Percentiles rank a stretch among this genome's conserved stretches.
Evolutionary conservation across 2,329 filamentous ascomycete species (phyloP).

Genomic region (Colletotrichum neosansevieriae): DNA sequence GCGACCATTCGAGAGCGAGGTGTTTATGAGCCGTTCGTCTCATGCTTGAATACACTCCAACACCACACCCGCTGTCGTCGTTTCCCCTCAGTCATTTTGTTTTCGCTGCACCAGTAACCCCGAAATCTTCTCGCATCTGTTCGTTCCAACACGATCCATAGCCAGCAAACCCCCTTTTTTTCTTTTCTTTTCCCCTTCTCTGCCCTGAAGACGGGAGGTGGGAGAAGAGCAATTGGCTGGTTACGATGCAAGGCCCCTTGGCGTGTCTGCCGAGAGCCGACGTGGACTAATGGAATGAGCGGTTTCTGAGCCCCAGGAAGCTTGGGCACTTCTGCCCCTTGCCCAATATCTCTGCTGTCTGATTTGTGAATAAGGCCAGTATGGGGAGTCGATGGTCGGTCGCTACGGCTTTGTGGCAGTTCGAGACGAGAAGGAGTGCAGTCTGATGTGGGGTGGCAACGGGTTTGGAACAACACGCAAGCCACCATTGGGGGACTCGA

Average conservation of each 20-base stretch:
- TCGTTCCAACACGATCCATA: background rate
- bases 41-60: constrained; percentile 13
- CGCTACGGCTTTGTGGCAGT: constrained; percentile 27
- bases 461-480: constrained; percentile 40
- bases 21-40: constrained; percentile 32
- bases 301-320: constrained; percentile 24
- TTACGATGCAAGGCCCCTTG: constrained; percentile 33
- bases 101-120: background rate
- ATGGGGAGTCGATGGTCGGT: constrained; percentile 11
- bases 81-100: constrained; percentile 5
- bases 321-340: constrained; percentile 23
- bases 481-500: constrained; percentile 37
- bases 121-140: background rate
- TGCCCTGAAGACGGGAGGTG: constrained; percentile 15
- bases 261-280: constrained; percentile 39
- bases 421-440: constrained; percentile 35
- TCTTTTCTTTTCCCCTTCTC: too few relatives aligned
- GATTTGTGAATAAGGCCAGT: constrained; percentile 30
- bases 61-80: background rate
- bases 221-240: constrained; percentile 14
- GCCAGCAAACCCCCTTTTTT: background rate
- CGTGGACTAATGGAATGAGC: constrained; percentile 22
- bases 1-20: background rate
- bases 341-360: constrained; percentile 15
- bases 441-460: constrained; percentile 39